Evolutionary conservation across 1,284 basidiomycete species (phyloP), one percentile per base, ranked within the genome.

Genomic region (Amylostereum chailletii): DNA sequence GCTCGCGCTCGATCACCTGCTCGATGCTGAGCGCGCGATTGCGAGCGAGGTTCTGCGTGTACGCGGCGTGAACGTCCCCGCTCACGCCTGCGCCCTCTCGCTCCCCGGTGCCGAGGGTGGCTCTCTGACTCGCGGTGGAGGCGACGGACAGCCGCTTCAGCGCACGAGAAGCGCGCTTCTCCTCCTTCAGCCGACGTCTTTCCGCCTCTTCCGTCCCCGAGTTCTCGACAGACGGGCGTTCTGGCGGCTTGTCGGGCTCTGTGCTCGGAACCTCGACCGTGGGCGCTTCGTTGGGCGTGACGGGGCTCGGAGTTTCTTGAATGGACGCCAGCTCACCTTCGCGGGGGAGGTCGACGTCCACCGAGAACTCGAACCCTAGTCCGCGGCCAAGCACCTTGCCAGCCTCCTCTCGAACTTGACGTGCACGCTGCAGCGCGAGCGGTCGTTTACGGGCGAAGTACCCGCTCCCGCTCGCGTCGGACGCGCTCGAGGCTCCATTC

Each of bases 111-210:
- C 53, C 51, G 2, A 59, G 53, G 33, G 57, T 57, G 2, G 62
- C 50, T 3, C 57, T 52, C 5, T 37, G 7, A 7, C 63, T 50
- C 4, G 64, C 57, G 8, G 54, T 46, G 11, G 65, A 60, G n/a
- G 55, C 55, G 36, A 57, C 54, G 31, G 72, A 72, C 42, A 70
- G 60, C 44, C 70, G 64, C 44, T 66, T 67, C 34, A 65, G 56
- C 32, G 63, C 62, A 41, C 64, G 62, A 42, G 70, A 62, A 31
- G 65, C 61, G 27, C 64, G 63, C 41, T 61, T 57, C 51, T 66
- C 65, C 43, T 66, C 66, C 53, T 62, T 66, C 46, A 59, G 51
- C 42, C 55, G 60, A 50, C 51, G 52, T n/a, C 38, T 54, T 34
- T 44, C 46, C 30, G 31, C 34, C 7, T 55, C 55, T 2, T 19